These are phyloP conservation scores for Coprinopsis cinerea DNA, from an alignment of 768 basidiomycete species.

Conservation along the genomic window DNA sequence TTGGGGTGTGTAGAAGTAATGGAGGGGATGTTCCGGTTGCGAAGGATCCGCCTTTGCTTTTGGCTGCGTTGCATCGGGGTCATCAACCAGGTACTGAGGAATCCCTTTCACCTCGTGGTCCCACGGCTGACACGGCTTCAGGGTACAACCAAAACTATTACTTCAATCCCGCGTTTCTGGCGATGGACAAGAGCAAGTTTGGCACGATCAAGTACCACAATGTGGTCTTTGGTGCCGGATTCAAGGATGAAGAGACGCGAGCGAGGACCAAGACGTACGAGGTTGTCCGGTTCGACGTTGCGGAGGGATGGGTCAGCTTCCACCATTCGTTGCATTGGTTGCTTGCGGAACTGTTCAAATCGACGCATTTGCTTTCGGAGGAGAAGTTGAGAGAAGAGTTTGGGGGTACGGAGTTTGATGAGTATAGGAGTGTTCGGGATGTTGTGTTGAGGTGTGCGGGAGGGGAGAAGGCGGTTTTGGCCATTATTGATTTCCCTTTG, in stretches of 20 bases:
- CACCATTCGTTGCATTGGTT: slow-evolving; percentile 93
- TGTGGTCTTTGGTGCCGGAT: slow-evolving; percentile 53
- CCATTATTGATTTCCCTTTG: slow-evolving; percentile 82
- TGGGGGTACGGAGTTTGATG: slow-evolving; percentile 24
- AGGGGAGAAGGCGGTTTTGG: slow-evolving; percentile 60
- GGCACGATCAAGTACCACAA: slow-evolving; percentile 55
- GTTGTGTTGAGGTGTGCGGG: slow-evolving; percentile 54
- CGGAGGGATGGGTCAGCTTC: slow-evolving; percentile 82
- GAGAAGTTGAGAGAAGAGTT: slow-evolving; percentile 40
- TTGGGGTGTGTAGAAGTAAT: slow-evolving; percentile 7
- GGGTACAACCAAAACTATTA: slow-evolving; percentile 7
- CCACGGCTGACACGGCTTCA: too few species aligned
- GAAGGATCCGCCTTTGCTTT: slow-evolving; percentile 3
- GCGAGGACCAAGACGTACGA: slow-evolving; percentile 33
- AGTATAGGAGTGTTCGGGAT: slow-evolving; percentile 47
- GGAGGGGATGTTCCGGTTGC: slow-evolving; percentile 5
- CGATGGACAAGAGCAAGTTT: slow-evolving; percentile 65
- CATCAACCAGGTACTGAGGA: neutral
- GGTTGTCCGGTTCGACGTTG: slow-evolving; percentile 73
- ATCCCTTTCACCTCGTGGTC: too few species aligned
- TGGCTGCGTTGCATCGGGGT: slow-evolving; percentile 6
- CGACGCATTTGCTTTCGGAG: slow-evolving; percentile 61
- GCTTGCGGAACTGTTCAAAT: slow-evolving; percentile 83
- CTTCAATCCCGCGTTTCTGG: slow-evolving; percentile 64
- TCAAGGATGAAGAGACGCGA: slow-evolving; percentile 3